Evolutionary conservation across 2,329 filamentous ascomycete species (phyloP).

Genomic region (Dactylella cylindrospora): DNA sequence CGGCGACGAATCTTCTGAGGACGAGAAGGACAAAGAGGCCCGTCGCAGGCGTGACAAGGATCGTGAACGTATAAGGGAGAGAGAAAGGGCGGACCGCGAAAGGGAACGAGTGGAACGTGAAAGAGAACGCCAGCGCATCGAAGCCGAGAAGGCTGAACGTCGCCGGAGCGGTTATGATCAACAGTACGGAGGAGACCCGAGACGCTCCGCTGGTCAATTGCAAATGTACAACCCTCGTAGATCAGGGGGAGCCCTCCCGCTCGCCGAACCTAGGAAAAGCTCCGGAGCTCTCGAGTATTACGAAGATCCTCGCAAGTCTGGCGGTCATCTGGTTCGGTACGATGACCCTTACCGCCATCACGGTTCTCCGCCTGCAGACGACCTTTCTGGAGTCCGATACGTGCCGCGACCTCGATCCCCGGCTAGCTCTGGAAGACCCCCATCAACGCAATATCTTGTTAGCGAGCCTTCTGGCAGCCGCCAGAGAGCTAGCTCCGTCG

Average conservation of each 20-base stretch:
- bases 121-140: slow-evolving; percentile 7
- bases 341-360: slow-evolving; percentile 13
- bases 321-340: slow-evolving; percentile 34
- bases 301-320: slow-evolving; percentile 33
- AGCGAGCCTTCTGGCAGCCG: slow-evolving; percentile 10
- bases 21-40: slow-evolving; percentile 21
- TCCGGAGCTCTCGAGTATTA: no score
- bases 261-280: no score
- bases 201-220: slow-evolving; percentile 38
- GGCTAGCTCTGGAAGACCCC: slow-evolving; percentile 19
- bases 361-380: slow-evolving; percentile 19
- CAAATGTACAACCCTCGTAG: slow-evolving; percentile 15
- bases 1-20: slow-evolving; percentile 26
- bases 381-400: slow-evolving; percentile 36
- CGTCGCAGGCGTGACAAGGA: slow-evolving; percentile 9
- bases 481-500: slow-evolving; percentile 33
- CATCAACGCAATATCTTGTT: slow-evolving; percentile 22
- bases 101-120: slow-evolving; percentile 6
- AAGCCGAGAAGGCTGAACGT: slow-evolving; percentile 13
- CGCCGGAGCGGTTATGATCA: slow-evolving; percentile 10
- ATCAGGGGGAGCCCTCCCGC: slow-evolving; percentile 18
- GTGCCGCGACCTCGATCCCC: slow-evolving; percentile 36
- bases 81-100: slow-evolving; percentile 9
- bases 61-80: slow-evolving; percentile 11
- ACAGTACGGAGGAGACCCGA: slow-evolving; percentile 32